Evolutionary conservation across 2,329 filamentous ascomycete genomes (phyloP).

Genomic region (Orbilia blumenaviensis): DNA sequence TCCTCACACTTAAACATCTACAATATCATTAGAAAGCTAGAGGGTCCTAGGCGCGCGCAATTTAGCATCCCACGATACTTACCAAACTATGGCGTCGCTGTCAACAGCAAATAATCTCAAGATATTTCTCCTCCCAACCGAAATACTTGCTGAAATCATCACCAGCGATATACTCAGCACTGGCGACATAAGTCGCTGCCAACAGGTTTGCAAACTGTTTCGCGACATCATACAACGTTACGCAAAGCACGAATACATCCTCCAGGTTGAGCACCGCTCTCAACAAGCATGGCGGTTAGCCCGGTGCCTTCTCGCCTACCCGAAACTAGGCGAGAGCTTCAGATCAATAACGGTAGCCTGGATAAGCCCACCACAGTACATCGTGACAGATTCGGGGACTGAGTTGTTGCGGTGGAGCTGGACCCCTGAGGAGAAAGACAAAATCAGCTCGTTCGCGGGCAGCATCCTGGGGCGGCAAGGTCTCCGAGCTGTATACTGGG

Average conservation of each 20-base stretch:
- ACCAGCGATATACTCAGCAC: neutral
- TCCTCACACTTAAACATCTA: neutral
- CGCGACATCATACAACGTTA: slow-evolving; percentile 6
- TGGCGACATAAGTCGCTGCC: slow-evolving; percentile 1
- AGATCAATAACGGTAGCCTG: slow-evolving; percentile 10
- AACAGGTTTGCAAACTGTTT: slow-evolving; percentile 2
- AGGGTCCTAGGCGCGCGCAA: neutral
- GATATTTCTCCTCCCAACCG: slow-evolving; percentile 16
- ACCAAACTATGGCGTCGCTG: neutral
- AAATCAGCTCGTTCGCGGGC: neutral
- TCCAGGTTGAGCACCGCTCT: neutral
- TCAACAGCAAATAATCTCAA: neutral
- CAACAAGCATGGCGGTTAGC: slow-evolving; percentile 16
- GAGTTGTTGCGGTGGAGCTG: slow-evolving; percentile 11
- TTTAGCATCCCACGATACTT: neutral
- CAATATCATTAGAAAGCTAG: neutral
- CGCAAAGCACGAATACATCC: slow-evolving; percentile 1
- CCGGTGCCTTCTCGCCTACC: slow-evolving; percentile 17
- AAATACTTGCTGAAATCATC: slow-evolving; percentile 21
- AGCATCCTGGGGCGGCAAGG: neutral
- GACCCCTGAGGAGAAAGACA: slow-evolving; percentile 6
- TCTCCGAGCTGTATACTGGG: neutral
- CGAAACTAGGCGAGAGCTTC: slow-evolving; percentile 14
- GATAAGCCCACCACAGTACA: neutral
- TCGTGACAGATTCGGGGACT: neutral